Conservation (phyloP, 139 green algal species). For the Chlorella sp. region DNA sequence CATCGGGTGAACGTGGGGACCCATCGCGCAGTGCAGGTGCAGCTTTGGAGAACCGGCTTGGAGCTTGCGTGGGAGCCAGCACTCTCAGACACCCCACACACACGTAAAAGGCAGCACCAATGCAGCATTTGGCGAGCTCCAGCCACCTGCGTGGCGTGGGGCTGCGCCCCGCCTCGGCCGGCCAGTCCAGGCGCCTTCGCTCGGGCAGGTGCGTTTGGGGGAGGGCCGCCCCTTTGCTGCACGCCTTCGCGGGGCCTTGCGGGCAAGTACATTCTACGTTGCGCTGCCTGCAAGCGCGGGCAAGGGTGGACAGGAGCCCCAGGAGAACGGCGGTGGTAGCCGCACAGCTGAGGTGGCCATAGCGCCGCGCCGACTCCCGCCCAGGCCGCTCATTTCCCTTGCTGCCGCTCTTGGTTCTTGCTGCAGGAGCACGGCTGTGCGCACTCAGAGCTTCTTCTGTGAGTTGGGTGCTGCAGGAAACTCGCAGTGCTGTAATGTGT, state of each 20-base stretch:
- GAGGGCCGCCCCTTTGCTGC: not conserved
- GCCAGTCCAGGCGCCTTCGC: not conserved
- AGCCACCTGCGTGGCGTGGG: conserved; percentile 16
- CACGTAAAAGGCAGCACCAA: not conserved
- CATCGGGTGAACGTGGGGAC: no score
- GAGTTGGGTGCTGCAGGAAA: not conserved
- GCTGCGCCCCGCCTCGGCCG: not conserved
- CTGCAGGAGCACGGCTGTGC: not conserved
- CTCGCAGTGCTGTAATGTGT: not conserved
- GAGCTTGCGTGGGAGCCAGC: no score
- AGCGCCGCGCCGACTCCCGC: no score
- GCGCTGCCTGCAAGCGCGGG: not conserved
- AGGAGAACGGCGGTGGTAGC: no score
- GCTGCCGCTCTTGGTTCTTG: no score
- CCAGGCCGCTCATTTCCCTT: no score
- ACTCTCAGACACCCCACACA: no score
- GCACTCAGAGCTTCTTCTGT: not conserved
- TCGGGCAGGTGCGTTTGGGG: not conserved
- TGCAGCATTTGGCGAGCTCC: conserved; percentile 31
- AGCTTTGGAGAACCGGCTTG: no score
- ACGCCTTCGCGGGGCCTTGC: not conserved
- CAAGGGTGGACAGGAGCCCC: no score
- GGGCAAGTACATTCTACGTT: not conserved
- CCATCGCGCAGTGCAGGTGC: no score
- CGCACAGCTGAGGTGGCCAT: no score